These are phyloP conservation scores for Citrus mangshanensis DNA, from an alignment of 345 rosid genomes.

Conservation along the genomic window DNA sequence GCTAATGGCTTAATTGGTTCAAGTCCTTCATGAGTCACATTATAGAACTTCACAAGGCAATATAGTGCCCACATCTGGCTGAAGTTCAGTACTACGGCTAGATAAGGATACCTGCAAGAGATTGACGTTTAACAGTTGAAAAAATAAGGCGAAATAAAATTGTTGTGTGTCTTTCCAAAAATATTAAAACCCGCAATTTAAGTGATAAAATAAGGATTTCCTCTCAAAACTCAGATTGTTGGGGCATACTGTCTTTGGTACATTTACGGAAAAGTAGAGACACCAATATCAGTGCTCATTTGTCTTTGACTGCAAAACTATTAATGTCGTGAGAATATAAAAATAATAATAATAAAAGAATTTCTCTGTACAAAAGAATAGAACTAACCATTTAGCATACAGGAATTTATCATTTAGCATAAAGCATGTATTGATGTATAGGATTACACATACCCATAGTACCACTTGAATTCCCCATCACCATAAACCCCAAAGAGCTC, in stretches of 20 bases:
- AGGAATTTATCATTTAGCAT: not conserved
- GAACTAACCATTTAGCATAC: not conserved
- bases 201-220: not conserved
- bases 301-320: not conserved
- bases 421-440: not conserved
- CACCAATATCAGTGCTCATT: too few species aligned
- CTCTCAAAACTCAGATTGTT: not conserved
- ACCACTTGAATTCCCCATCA: constrained; percentile 83
- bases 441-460: constrained; percentile 58
- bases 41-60: constrained; percentile 89
- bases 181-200: not conserved
- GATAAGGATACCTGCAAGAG: constrained; percentile 70
- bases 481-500: constrained; percentile 74
- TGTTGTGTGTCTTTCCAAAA: not conserved
- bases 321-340: not conserved
- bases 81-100: constrained; percentile 72
- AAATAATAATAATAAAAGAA: not conserved
- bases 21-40: constrained; percentile 73
- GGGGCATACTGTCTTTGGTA: not conserved
- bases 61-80: constrained; percentile 96
- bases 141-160: not conserved
- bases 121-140: not conserved
- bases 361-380: not conserved
- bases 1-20: constrained; percentile 70
- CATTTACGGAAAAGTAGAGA: not conserved